These are phyloP conservation scores for Mortierella sp. DNA, from an alignment of 371 early-diverging fungal species.

Conservation along the genomic window DNA sequence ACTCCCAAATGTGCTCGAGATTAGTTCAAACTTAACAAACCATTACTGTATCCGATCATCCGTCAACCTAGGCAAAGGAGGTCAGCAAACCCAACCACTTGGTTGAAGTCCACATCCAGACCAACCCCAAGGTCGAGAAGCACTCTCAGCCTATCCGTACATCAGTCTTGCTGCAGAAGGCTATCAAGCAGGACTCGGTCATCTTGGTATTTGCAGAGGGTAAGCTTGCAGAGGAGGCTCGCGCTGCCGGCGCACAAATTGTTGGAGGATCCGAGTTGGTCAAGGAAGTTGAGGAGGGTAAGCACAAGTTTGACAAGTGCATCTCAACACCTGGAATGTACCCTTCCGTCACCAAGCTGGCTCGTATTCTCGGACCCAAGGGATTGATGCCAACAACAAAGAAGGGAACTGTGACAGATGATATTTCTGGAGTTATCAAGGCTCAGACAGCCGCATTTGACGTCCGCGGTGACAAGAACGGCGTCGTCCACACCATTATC, in stretches of 20 bases:
- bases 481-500: conserved; percentile 78
- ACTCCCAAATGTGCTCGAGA: background rate
- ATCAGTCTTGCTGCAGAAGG: conserved; percentile 75
- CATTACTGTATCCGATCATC: background rate
- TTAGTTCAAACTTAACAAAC: background rate
- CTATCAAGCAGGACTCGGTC: conserved; percentile 69
- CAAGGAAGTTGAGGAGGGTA: conserved; percentile 73
- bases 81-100: conserved; percentile 75
- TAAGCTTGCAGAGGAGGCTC: conserved; percentile 84
- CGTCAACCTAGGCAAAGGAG: conserved; percentile 71
- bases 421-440: conserved; percentile 69
- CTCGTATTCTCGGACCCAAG: conserved; percentile 93
- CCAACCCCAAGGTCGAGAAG: conserved; percentile 69
- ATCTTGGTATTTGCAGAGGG: conserved; percentile 88
- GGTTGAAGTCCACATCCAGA: conserved; percentile 77
- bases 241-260: conserved; percentile 80
- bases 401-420: conserved; percentile 88
- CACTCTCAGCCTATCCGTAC: conserved; percentile 83
- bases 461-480: conserved; percentile 79
- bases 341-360: conserved; percentile 89
- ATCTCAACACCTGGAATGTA: conserved; percentile 91
- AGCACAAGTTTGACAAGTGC: conserved; percentile 86
- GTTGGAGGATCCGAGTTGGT: conserved; percentile 94
- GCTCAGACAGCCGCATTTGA: conserved; percentile 78
- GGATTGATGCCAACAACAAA: conserved; percentile 96